Conservation (phyloP, 1,284 basidiomycete genomes). For the Pyrrhoderma noxium region DNA sequence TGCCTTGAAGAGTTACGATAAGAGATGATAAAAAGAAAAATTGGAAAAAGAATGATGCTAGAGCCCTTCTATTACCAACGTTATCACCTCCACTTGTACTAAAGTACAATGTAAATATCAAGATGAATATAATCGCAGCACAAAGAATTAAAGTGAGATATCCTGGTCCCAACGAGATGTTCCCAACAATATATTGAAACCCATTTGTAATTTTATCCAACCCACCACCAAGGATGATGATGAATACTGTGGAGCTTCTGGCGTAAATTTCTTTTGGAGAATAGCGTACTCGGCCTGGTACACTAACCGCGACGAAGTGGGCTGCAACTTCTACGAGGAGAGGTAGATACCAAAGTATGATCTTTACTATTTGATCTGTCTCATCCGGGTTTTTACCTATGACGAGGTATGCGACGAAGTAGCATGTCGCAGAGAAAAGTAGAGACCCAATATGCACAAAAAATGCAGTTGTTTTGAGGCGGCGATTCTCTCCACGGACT, state of each 20-base stretch:
- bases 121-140: slow-evolving; percentile 15
- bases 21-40: slow-evolving; percentile 9
- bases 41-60: slow-evolving; percentile 12
- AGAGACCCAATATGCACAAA: slow-evolving; percentile 18
- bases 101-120: slow-evolving; percentile 16
- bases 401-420: slow-evolving; percentile 13
- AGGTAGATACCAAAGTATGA: slow-evolving; percentile 19
- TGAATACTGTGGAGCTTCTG: slow-evolving; percentile 15
- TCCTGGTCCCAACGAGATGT: slow-evolving; percentile 11
- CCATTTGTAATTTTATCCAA: slow-evolving; percentile 18
- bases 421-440: slow-evolving; percentile 16
- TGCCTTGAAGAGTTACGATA: slow-evolving; percentile 14
- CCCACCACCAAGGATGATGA: slow-evolving; percentile 18
- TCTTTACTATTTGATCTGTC: slow-evolving; percentile 13
- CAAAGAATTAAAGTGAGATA: slow-evolving; percentile 15
- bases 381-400: slow-evolving; percentile 14
- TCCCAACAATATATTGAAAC: slow-evolving; percentile 19
- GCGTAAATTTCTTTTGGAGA: slow-evolving; percentile 14
- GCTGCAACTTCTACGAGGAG: slow-evolving; percentile 16
- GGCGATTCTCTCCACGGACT: neutral
- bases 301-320: slow-evolving; percentile 13
- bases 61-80: slow-evolving; percentile 9
- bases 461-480: slow-evolving; percentile 1
- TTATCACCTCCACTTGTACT: slow-evolving; percentile 13
- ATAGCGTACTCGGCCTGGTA: slow-evolving; percentile 17